A percentile compares a stretch with the other conserved stretches of the same genome.
Conservation (phyloP, 176 grass and related monocot genomes). For the Oryza australiensis region DNA sequence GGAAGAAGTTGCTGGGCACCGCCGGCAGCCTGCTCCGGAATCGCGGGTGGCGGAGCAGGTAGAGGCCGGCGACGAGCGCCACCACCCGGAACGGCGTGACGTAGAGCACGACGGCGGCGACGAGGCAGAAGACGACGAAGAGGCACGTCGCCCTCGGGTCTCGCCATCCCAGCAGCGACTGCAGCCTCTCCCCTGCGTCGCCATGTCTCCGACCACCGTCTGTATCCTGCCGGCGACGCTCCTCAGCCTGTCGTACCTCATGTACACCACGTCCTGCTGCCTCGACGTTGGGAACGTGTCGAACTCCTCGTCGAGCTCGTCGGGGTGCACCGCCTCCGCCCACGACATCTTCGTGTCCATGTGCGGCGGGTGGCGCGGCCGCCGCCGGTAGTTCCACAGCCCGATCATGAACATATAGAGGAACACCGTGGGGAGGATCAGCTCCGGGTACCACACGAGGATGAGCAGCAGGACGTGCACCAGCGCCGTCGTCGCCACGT, state of each 20-base stretch:
- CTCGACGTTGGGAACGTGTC: constrained; percentile 85
- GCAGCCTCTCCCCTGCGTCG: constrained; percentile 81
- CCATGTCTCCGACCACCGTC: constrained; percentile 87
- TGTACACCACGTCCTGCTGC: constrained; percentile 64
- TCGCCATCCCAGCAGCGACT: constrained; percentile 75
- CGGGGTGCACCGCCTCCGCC: constrained; percentile 66
- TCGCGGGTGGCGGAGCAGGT: constrained; percentile 75
- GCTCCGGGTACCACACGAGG: constrained; percentile 86
- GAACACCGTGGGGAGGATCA: constrained; percentile 87
- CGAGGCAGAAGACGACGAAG: constrained; percentile 70
- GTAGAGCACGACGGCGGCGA: constrained; percentile 70
- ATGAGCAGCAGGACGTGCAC: constrained; percentile 84
- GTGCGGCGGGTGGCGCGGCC: constrained; percentile 76
- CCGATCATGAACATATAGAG: constrained; percentile 97
- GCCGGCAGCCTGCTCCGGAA: constrained; percentile 75
- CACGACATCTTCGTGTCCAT: constrained; percentile 86
- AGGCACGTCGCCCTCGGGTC: constrained; percentile 79
- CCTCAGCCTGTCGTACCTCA: constrained; percentile 80
- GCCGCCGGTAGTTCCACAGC: constrained; percentile 68
- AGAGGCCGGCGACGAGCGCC: constrained; percentile 67
- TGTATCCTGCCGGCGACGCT: constrained; percentile 87
- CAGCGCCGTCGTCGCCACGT: constrained; percentile 70
- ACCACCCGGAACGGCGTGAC: constrained; percentile 77
- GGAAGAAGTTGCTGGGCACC: constrained; percentile 88
- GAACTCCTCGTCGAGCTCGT: constrained; percentile 96